Evolutionary conservation across 352 stramenopile species (phyloP), one percentile per base, ranked within the genome.

Genomic region (Elongisporangium anandrum): DNA sequence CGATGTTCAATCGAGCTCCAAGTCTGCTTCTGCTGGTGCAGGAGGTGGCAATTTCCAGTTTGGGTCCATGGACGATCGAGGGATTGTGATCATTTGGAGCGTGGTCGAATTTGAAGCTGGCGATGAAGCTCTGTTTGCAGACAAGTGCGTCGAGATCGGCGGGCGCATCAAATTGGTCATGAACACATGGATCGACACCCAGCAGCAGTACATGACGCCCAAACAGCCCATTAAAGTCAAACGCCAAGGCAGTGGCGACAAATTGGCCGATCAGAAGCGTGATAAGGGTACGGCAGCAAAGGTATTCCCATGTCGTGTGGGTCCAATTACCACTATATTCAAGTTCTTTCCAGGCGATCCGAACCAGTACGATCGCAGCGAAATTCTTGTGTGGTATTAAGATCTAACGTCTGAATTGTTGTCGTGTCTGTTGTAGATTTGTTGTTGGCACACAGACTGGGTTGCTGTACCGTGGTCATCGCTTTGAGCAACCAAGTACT

Each of bases 81-180:
- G 81, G 0, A 53, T 88, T 19, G 57, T 91, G 10, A 72, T 91
- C 20, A 72, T 91, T 29, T 91, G 81, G 81, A 89, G 81, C 19
- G 56, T 89, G n/a, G 73, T 91, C 29, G 79, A 87, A 26, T 78
- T 81, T 7, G 66, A 77, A 12, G 51, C 64, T 0, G 68, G 61
- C 6, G 72, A 85, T 20, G 73, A 87, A 41, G 66, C 77, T 13
- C 50, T 87, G 8, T 51, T 73, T 50, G 59, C 59, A 1, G 73
- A 89, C 55, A 88, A 83, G 54, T 91, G 79, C 55, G 73, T 87
- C 4, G 71, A 82, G 59, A 85, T 91, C 45, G 77, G 77, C 20
- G 79, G 76, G 0, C 75, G 74, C 20, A 69, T 90, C 53, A 87
- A 85, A 60, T 66, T 87, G 38, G 75, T 90, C 54, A 79, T 85